Evolutionary conservation across 495 filamentous ascomycete species (phyloP).

Genomic region (Terfezia boudieri): DNA sequence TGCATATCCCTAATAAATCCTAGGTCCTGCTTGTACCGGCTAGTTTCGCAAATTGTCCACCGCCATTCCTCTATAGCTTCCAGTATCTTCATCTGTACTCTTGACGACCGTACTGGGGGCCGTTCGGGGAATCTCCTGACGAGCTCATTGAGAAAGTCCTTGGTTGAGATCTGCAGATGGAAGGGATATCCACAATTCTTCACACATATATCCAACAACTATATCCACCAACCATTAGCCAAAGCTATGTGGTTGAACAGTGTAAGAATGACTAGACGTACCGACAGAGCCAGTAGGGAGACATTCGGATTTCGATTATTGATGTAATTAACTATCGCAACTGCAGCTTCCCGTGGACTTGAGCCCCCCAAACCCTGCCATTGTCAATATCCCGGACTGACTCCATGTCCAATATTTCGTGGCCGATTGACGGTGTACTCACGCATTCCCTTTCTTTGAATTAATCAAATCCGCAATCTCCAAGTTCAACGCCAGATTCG

Average conservation of each 20-base stretch:
- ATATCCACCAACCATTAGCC: conserved; percentile 9
- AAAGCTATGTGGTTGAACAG: conserved; percentile 3
- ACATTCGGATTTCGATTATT: conserved; percentile 95
- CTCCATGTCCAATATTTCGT: too few relatives aligned
- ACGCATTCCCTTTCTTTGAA: conserved; percentile 89
- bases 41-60: conserved; percentile 92
- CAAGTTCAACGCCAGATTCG: conserved; percentile 85
- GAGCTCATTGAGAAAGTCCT: conserved; percentile 96
- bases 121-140: conserved; percentile 89
- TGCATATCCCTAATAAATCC: conserved; percentile 98
- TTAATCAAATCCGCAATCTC: conserved; percentile 96
- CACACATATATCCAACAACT: conserved; percentile 92
- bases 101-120: conserved; percentile 60
- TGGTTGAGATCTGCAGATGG: conserved; percentile 93
- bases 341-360: conserved; percentile 78
- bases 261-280: conserved; percentile 14
- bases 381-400: conserved; percentile 4
- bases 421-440: conserved; percentile 17
- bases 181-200: conserved; percentile 99
- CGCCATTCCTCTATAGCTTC: conserved; percentile 98
- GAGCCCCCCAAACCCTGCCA: background rate
- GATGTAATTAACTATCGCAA: conserved; percentile 82
- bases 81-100: conserved; percentile 77
- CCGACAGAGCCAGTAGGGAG: conserved; percentile 60
- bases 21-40: conserved; percentile 86